Conservation (phyloP, 768 basidiomycete species). For the Auricularia sp. region DNA sequence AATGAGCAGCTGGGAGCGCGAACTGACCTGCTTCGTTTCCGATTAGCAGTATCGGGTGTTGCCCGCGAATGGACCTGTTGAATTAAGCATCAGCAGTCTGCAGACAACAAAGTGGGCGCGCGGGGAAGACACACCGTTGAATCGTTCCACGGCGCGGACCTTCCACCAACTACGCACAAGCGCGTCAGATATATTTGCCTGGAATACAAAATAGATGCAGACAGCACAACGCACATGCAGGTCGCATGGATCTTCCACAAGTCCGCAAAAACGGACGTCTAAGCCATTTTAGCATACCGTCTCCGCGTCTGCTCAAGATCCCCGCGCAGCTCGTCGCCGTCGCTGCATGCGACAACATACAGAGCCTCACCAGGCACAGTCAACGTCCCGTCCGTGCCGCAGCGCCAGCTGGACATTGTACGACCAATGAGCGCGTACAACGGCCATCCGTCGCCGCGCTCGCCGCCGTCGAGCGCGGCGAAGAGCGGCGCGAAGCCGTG, state of each 20-base stretch:
- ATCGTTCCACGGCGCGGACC: slow-evolving; percentile 9
- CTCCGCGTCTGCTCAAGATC: slow-evolving; percentile 4
- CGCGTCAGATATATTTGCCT: neutral
- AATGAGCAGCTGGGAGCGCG: no score
- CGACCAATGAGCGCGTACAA: neutral
- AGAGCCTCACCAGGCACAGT: neutral
- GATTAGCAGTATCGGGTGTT: neutral
- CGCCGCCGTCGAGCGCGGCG: neutral
- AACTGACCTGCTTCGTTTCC: neutral
- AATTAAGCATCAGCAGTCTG: neutral
- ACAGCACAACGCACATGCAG: neutral
- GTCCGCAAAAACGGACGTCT: slow-evolving; percentile 11
- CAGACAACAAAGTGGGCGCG: neutral
- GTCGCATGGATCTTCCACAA: neutral
- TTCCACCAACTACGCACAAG: slow-evolving; percentile 10
- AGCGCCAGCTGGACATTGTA: neutral
- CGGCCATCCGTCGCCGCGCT: slow-evolving; percentile 3
- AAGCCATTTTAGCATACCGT: slow-evolving; percentile 3
- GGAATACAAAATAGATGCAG: neutral
- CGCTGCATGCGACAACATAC: slow-evolving; percentile 9
- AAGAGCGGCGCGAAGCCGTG: neutral
- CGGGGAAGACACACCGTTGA: slow-evolving; percentile 3
- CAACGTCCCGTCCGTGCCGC: neutral
- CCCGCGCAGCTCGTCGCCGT: slow-evolving; percentile 9
- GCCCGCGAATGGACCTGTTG: neutral